Evolutionary conservation across 352 stramenopile genomes (phyloP).

Genomic region (Phytopythium helicoides): DNA sequence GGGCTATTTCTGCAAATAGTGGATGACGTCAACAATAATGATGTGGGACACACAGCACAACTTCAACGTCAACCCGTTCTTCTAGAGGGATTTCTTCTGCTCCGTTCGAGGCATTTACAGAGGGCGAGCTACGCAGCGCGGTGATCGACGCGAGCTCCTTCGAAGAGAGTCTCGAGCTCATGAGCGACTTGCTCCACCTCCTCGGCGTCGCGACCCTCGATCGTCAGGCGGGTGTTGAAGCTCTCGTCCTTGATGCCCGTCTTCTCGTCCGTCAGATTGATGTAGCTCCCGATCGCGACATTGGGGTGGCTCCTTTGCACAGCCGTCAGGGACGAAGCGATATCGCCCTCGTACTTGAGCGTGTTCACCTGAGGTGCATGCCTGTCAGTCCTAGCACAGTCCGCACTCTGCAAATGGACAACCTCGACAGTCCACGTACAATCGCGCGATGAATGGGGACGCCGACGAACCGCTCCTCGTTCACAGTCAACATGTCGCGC

Average conservation of each 20-base stretch:
- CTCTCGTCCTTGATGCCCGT: conserved; percentile 46
- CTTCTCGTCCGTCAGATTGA: conserved; percentile 74
- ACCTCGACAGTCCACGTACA: conserved; percentile 30
- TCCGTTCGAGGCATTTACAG: no score
- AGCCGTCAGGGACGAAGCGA: conserved; percentile 57
- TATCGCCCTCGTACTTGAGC: conserved; percentile 60
- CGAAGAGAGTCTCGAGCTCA: conserved; percentile 32
- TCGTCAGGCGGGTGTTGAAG: conserved; percentile 72
- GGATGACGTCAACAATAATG: no score
- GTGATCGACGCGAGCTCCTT: conserved; percentile 12
- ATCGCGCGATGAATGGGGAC: conserved; percentile 74
- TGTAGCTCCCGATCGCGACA: conserved; percentile 81
- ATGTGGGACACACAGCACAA: background rate
- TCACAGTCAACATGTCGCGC: conserved; percentile 78
- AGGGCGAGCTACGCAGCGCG: background rate
- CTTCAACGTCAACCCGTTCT: background rate
- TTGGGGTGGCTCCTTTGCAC: conserved; percentile 68
- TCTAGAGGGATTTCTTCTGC: no score
- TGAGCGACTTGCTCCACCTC: conserved; percentile 59
- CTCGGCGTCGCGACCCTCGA: conserved; percentile 51
- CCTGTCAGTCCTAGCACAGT: conserved; percentile 8
- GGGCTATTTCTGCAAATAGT: no score
- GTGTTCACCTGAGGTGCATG: conserved; percentile 57
- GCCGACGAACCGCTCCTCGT: conserved; percentile 76
- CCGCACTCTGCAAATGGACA: conserved; percentile 2